Evolutionary conservation across 345 rosid genomes (phyloP), one percentile per base, ranked within the genome.

Genomic region (Lumnitzera littorea): DNA sequence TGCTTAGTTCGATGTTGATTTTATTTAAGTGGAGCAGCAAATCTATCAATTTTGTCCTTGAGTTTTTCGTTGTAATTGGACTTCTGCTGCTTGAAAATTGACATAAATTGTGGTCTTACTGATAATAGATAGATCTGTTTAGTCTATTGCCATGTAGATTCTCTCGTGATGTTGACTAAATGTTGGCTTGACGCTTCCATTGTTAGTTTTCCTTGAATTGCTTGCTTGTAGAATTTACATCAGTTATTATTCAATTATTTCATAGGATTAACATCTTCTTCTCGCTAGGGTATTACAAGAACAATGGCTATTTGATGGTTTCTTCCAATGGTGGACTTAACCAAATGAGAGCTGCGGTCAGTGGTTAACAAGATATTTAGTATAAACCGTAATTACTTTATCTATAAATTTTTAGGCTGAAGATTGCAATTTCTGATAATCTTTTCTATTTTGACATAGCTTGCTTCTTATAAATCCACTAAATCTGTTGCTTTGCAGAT

Each of bases 261-360:
- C 25, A 41, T 23, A 27, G 51, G 15, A 24, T 41, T 64, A 29
- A 36, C 20, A 2, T 59, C 17, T 61, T 15, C 1, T 46, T 23
- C 15, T 48, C 67, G 49, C 61, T 79, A 95, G 99, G 99, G 82
- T 66, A 83, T 58, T 95, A 95, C 79, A 82, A 80, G 71, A 91
- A 91, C 88, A 95, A 91, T 69, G 97, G 97, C 46, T 91, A 95
- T 66, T 82, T 91, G 67, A 78, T 95, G 92, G 91, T 88, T 67
- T 95, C 97, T 12, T 71, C 70, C 67, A 71, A 71, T 43, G 75
- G 75, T 53, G 75, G 75, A 31, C 66, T 71, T 14, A 71, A 71
- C 62, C 75, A 71, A 54, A 71, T 71, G 70, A 57, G 75, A 66
- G 62, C 67, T 15, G 75, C 67, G 13, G 75, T 71, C 51, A 71